phyloP scores from a whole-genome alignment of 2,329 filamentous ascomycete species.

The Colletotrichum sp. region DNA sequence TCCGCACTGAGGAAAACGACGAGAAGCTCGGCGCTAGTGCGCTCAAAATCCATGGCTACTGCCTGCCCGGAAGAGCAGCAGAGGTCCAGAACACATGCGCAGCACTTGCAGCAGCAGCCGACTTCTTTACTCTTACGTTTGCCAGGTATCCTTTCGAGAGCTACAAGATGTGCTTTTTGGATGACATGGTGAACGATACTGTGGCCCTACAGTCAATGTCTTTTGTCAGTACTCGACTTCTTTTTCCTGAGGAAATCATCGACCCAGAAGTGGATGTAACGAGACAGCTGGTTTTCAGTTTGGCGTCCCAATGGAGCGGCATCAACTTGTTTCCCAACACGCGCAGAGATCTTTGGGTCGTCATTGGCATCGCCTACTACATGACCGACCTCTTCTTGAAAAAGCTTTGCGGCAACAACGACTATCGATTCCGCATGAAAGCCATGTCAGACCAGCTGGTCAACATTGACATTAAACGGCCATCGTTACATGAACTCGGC shows the following conservation, averaged over 20 bases:
- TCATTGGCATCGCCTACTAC: slow-evolving; percentile 89
- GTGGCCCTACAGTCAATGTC: slow-evolving; percentile 82
- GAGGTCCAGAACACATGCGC: slow-evolving; percentile 88
- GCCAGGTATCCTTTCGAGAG: slow-evolving; percentile 90
- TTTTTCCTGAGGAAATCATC: slow-evolving; percentile 85
- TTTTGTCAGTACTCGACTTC: slow-evolving; percentile 83
- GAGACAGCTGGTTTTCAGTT: slow-evolving; percentile 78
- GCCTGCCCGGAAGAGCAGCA: slow-evolving; percentile 79
- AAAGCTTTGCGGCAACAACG: slow-evolving; percentile 90
- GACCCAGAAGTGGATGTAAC: slow-evolving; percentile 83
- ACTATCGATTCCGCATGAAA: slow-evolving; percentile 91
- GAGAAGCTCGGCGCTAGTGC: slow-evolving; percentile 89
- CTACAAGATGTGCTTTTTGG: slow-evolving; percentile 93
- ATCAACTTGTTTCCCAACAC: slow-evolving; percentile 89
- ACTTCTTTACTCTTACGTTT: slow-evolving; percentile 87
- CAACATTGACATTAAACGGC: slow-evolving; percentile 79
- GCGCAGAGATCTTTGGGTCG: slow-evolving; percentile 83
- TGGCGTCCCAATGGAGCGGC: slow-evolving; percentile 93
- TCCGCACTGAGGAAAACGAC: slow-evolving; percentile 88
- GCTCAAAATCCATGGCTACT: slow-evolving; percentile 89
- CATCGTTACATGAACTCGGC: slow-evolving; percentile 83
- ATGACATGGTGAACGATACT: slow-evolving; percentile 81
- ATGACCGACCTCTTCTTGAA: slow-evolving; percentile 95
- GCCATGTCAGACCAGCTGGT: slow-evolving; percentile 81
- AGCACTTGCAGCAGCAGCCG: slow-evolving; percentile 84